phyloP scores from a whole-genome alignment of 768 basidiomycete species.

The Pilatotrama ljubarskyi region DNA sequence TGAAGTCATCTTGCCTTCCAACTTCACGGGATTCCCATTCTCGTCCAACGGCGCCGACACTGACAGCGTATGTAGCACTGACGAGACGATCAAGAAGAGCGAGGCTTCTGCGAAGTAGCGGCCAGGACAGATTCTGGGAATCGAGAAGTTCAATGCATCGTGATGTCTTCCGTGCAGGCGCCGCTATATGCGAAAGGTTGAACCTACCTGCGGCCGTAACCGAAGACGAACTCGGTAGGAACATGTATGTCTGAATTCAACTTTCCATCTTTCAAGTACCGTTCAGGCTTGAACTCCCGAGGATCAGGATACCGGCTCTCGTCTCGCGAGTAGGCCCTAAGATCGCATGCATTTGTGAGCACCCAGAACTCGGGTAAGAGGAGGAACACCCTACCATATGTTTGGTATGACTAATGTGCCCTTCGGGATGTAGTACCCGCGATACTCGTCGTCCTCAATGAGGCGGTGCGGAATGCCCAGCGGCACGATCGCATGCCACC shows the following conservation, averaged over 20 bases:
- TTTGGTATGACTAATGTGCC: conserved; percentile 28
- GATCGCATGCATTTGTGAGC: too few species aligned
- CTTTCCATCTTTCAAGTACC: conserved; percentile 29
- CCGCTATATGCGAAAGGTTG: too few species aligned
- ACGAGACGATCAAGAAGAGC: conserved; percentile 11
- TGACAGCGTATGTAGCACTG: conserved; percentile 11
- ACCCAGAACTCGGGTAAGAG: too few species aligned
- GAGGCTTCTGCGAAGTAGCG: conserved; percentile 25
- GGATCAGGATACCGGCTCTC: conserved; percentile 36
- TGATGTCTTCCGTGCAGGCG: too few species aligned
- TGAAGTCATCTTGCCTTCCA: background rate
- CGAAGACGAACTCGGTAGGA: conserved; percentile 8
- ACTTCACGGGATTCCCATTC: background rate
- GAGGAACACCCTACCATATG: conserved; percentile 13
- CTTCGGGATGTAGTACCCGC: conserved; percentile 31
- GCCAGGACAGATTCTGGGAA: conserved; percentile 28
- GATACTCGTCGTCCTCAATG: conserved; percentile 30
- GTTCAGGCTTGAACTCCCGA: conserved; percentile 37
- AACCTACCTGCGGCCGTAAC: background rate
- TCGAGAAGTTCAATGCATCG: too few species aligned
- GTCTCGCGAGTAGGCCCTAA: conserved; percentile 41
- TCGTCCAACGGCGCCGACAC: conserved; percentile 6
- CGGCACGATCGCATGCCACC: conserved; percentile 24
- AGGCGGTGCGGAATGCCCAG: conserved; percentile 16
- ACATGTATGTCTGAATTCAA: conserved; percentile 5